These are phyloP conservation scores for Solanum gandarillasii DNA, from an alignment of 257 asterid species.

Conservation along the genomic window DNA sequence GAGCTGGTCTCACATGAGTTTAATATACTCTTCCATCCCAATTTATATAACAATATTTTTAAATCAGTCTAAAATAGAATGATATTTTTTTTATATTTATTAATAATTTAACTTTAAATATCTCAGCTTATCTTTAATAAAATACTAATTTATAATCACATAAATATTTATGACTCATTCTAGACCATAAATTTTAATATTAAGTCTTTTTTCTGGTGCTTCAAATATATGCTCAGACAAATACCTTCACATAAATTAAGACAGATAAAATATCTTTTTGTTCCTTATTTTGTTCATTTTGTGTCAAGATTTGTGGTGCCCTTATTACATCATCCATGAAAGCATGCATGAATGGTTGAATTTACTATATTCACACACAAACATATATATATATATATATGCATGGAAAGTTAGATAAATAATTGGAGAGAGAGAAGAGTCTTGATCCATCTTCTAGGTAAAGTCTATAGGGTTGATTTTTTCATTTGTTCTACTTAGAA, in stretches of 20 bases:
- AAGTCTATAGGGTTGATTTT: slow-evolving; percentile 42
- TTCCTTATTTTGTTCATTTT: neutral
- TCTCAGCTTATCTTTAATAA: neutral
- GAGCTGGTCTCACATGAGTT: neutral
- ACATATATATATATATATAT: neutral
- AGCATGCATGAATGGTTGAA: neutral
- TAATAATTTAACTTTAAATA: neutral
- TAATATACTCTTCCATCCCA: neutral
- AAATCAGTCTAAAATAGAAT: neutral
- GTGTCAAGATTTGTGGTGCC: neutral
- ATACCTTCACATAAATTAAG: neutral
- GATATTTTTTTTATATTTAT: neutral
- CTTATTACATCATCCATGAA: neutral
- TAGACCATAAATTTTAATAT: neutral
- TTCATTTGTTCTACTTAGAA: slow-evolving; percentile 9
- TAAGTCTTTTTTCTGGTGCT: neutral
- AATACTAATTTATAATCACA: neutral
- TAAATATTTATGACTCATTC: neutral
- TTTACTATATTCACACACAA: neutral
- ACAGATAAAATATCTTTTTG: neutral
- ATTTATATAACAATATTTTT: neutral
- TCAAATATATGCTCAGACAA: neutral
- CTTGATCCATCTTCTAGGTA: slow-evolving; percentile 28
- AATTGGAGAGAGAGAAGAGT: slow-evolving; percentile 20
- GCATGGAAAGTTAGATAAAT: neutral